A percentile compares a stretch with the other conserved stretches of the same genome.
Conservation (phyloP, 75 land plant genomes). For the Cryptomeria japonica region DNA sequence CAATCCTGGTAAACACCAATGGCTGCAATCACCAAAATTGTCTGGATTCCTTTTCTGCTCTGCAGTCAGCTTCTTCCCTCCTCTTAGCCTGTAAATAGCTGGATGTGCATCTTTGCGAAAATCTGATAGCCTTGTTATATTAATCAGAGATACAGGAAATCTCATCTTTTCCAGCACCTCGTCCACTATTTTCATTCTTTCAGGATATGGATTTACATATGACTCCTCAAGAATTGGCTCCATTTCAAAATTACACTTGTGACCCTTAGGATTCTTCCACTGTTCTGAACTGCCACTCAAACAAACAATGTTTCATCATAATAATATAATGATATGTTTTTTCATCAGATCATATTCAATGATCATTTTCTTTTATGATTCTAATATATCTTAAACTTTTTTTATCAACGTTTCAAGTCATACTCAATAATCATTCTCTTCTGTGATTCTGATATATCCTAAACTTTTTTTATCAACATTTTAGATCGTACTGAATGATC, state of each 20-base stretch:
- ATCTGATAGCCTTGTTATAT: constrained; percentile 34
- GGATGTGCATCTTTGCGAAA: constrained; percentile 42
- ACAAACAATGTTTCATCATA: neutral
- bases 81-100: constrained; percentile 19
- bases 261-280: constrained; percentile 32
- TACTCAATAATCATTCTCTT: too few species aligned
- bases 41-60: constrained; percentile 24
- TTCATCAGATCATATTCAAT: too few species aligned
- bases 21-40: constrained; percentile 44
- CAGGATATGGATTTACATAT: constrained; percentile 38
- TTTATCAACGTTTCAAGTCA: too few species aligned
- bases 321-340: too few species aligned
- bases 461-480: too few species aligned
- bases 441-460: too few species aligned
- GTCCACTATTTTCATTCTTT: constrained; percentile 22
- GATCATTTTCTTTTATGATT: too few species aligned
- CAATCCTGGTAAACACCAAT: constrained; percentile 58
- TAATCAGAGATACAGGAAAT: constrained; percentile 25
- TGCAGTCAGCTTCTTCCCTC: constrained; percentile 15
- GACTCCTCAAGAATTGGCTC: constrained; percentile 42
- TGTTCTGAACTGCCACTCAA: constrained; percentile 18
- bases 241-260: constrained; percentile 36
- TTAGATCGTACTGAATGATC: too few species aligned
- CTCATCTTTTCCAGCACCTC: constrained; percentile 21
- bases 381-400: too few species aligned